Base-by-base conservation (phyloP, 495 filamentous ascomycete species). In the Penicillium parvum region DNA sequence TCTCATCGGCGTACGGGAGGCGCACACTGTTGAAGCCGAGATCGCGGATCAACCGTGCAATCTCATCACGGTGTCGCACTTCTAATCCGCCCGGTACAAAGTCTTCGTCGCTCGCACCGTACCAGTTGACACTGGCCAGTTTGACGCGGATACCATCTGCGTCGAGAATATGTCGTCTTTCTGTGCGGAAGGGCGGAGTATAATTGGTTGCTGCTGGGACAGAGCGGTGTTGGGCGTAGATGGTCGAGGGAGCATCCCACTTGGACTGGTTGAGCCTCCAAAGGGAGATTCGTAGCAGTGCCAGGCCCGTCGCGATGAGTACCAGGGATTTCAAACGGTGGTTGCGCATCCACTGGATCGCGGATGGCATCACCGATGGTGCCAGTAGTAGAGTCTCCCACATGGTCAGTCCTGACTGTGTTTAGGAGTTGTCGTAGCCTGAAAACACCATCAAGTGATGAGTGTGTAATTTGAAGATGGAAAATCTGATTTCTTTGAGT, bases 1-100 rank as follows among this genome's bases (percentile, higher is more conserved):
- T 70, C 64, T 83, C 77, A 50, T 83, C 79, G 8, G 69, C 64
- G 58, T 83, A 83, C 5, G 79, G 78, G 37, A 83, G 48, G 6
- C 79, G 66, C n/a, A 83, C 79, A 51, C 75, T 78, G 61, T 83
- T 83, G 64, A 83, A 83, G 10, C 79, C 78, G 22, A 83, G 56
- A 11, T 43, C 37, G 12, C 70, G 64, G 49, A 82, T 75, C 14
- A 69, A 69, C 15, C 40, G 21, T 2, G 78, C 77, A 41, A 83
- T 81, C 7, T 69, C 65, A 32, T 55, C 60, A 11, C 79, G 76
- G 53, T 81, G 77, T 47, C 69, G 71, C 4, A 76, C 51, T 29
- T 83, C 77, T 25, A 83, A 65, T 7, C 78, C 79, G 10, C 74
- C 73, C 5, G 75, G 74, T n/a, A 82, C 69, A 56, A 75, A 81